phyloP scores from a whole-genome alignment of 148 eudicot genomes.

The Gaultheria prostrata region DNA sequence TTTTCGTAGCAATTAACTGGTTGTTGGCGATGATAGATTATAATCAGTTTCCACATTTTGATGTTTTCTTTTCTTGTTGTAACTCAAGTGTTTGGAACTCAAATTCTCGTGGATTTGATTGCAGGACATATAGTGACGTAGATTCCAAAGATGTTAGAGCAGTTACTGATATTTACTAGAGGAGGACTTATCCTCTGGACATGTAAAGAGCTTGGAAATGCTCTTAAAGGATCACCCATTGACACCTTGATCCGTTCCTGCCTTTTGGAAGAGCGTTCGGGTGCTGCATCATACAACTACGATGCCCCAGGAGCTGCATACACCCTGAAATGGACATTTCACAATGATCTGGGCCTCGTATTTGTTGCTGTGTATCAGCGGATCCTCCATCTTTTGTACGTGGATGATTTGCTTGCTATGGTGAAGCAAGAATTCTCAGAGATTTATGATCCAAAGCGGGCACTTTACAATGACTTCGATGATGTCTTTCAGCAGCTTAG shows the following conservation, averaged over 20 bases:
- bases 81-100: neutral
- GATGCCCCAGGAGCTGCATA: conserved; percentile 82
- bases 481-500: conserved; percentile 81
- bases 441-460: conserved; percentile 74
- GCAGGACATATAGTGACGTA: conserved; percentile 20
- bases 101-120: conserved; percentile 11
- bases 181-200: conserved; percentile 99
- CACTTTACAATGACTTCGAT: conserved; percentile 69
- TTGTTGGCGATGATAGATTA: neutral
- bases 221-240: conserved; percentile 88
- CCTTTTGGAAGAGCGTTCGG: conserved; percentile 91
- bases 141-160: conserved; percentile 69
- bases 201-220: conserved; percentile 85
- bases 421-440: conserved; percentile 81
- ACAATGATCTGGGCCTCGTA: conserved; percentile 90
- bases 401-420: conserved; percentile 88
- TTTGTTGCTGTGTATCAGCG: conserved; percentile 95
- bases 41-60: neutral
- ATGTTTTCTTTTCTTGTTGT: neutral
- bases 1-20: neutral
- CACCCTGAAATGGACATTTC: conserved; percentile 94
- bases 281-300: conserved; percentile 74
- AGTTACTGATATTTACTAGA: conserved; percentile 85
- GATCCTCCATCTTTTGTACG: conserved; percentile 81
- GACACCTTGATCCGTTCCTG: conserved; percentile 90